Base-by-base conservation (phyloP, 2,329 filamentous ascomycete species). In the Cercospora sesami region DNA sequence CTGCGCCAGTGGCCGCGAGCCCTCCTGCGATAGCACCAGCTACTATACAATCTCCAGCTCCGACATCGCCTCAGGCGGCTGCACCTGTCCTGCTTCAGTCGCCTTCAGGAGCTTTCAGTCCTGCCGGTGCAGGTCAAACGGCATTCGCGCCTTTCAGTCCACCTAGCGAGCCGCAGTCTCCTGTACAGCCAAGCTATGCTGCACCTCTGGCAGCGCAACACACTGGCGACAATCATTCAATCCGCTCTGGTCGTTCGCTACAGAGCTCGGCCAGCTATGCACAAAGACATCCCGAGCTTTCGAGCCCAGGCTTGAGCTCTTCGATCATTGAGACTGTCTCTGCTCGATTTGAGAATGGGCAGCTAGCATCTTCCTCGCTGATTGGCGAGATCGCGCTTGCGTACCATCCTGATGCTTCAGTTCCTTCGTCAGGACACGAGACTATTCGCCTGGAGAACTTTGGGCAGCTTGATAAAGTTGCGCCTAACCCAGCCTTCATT, bases 261-360 rank as follows among this genome's bases (percentile, higher is more conserved):
- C 66, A 68, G 39, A 88, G 85, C 72, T 88, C 89, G 55, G 82
- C 90, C 53, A 85, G 85, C 4, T 87, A 91, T 72, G 77, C 77
- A 39, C 79, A 88, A 62, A 90, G 89, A 75, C 95, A 99, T 77
- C 90, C 93, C 0, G 93, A 97, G 18, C 85, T 96, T 80, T 86
- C 90, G 63, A 86, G 88, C 9, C 87, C 91, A 1, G 94, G 95
- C 2, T 83, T 99, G 5, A 95, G 93, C 78, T 89, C 91, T 3
- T 98, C 94, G 14, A 86, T 98, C 65, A 91, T 98, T 61, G 95
- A 99, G 79, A 95, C 91, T 0, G 88, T 98, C n/a, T 95, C 89
- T 69, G 92, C 91, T 14, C 88, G 88, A 63, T 96, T 97, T 77
- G 90, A 94, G 66, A 86, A 90, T 36, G 91, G 92, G 8, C 83